Conservation (phyloP, 2,329 filamentous ascomycete genomes). For the Biscogniauxia mediterranea region DNA sequence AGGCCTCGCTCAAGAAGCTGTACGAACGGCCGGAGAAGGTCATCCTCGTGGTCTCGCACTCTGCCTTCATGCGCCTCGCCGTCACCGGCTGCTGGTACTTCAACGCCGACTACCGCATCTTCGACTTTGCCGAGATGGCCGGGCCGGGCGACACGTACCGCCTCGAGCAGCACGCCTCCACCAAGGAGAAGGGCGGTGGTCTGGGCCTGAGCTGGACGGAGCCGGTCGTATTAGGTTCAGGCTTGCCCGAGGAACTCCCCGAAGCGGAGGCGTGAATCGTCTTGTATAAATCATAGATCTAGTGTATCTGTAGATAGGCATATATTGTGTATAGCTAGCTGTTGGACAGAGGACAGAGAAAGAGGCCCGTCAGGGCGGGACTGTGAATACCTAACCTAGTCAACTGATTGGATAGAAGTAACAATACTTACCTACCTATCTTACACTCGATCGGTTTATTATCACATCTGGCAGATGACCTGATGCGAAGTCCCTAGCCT, state of each 20-base stretch:
- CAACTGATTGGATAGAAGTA: no score
- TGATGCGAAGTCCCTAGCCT: no score
- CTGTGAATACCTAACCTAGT: background rate
- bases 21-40: constrained; percentile 56
- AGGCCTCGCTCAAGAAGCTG: constrained; percentile 48
- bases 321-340: no score
- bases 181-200: constrained; percentile 46
- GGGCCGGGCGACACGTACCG: constrained; percentile 30
- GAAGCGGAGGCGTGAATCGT: constrained; percentile 10
- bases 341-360: no score
- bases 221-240: constrained; percentile 38
- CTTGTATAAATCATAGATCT: background rate
- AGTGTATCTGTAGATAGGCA: no score
- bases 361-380: background rate
- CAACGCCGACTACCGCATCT: constrained; percentile 65
- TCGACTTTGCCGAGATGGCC: constrained; percentile 44
- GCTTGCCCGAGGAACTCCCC: constrained; percentile 37
- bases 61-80: constrained; percentile 59
- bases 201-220: constrained; percentile 47
- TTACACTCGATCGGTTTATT: no score
- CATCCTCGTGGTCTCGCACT: constrained; percentile 64
- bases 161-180: constrained; percentile 49
- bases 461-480: no score
- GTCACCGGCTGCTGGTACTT: constrained; percentile 55
- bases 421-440: no score